Evolutionary conservation across 345 rosid genomes (phyloP).

Genomic region (Jatropha curcas): DNA sequence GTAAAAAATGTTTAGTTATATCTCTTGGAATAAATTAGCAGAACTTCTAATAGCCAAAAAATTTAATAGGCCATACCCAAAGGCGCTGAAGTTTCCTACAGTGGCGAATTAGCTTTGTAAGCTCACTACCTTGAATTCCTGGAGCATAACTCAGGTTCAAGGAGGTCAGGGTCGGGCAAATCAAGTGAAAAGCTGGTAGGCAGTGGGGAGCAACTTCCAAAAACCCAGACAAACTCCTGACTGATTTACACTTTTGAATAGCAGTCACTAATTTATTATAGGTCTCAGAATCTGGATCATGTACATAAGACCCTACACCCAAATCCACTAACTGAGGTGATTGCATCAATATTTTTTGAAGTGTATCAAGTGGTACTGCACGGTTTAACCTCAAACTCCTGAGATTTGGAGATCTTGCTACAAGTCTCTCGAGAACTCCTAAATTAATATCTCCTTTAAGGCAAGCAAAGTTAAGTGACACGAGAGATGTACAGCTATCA

Average conservation of each 20-base stretch:
- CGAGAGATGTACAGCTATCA: slow-evolving; percentile 71
- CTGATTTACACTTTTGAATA: slow-evolving; percentile 49
- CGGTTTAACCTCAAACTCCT: slow-evolving; percentile 80
- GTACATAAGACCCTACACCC: slow-evolving; percentile 82
- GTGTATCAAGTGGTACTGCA: slow-evolving; percentile 70
- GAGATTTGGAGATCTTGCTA: slow-evolving; percentile 85
- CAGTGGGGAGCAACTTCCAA: slow-evolving; percentile 67
- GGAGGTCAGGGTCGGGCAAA: slow-evolving; percentile 57
- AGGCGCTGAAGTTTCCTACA: slow-evolving; percentile 77
- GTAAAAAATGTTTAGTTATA: slow-evolving; percentile 10
- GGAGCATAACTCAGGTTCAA: slow-evolving; percentile 91
- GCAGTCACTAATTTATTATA: slow-evolving; percentile 47
- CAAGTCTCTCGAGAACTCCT: slow-evolving; percentile 79
- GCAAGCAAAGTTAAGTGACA: slow-evolving; percentile 85
- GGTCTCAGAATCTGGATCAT: slow-evolving; percentile 64
- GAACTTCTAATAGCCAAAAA: neutral
- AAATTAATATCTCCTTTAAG: slow-evolving; percentile 82
- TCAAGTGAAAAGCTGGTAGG: slow-evolving; percentile 57
- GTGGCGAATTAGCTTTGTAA: slow-evolving; percentile 55
- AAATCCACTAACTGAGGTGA: slow-evolving; percentile 80
- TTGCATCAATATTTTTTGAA: slow-evolving; percentile 56
- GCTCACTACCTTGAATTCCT: slow-evolving; percentile 61
- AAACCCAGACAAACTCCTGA: slow-evolving; percentile 87
- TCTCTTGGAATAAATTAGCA: neutral
- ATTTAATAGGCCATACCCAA: slow-evolving; percentile 53